A percentile compares a stretch with the other conserved stretches of the same genome.
Conservation (phyloP, 306 rosid genomes). For the Cucumis melo region DNA sequence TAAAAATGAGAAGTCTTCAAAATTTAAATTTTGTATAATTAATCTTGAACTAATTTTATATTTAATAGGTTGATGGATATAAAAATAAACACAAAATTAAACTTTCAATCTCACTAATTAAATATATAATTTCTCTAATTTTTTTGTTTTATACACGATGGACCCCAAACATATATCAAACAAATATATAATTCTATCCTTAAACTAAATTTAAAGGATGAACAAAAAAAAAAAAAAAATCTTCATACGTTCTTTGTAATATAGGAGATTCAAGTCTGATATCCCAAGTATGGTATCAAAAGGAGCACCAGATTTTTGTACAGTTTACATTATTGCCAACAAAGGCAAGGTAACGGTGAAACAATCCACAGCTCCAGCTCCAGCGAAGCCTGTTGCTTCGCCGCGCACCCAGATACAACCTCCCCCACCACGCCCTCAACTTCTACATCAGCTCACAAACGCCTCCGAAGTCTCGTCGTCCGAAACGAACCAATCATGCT, state of each 20-base stretch:
- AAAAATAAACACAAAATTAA: too few relatives aligned
- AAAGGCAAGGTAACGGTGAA: constrained; percentile 56
- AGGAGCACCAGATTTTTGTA: constrained; percentile 56
- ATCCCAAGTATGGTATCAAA: constrained; percentile 43
- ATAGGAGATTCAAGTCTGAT: constrained; percentile 63
- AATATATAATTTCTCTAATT: too few relatives aligned
- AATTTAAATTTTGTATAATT: too few relatives aligned
- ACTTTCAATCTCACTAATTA: too few relatives aligned
- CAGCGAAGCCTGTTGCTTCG: constrained; percentile 13
- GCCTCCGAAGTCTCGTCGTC: background rate
- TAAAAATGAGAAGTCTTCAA: too few relatives aligned
- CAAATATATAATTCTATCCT: too few relatives aligned
- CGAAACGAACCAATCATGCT: background rate
- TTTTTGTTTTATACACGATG: too few relatives aligned
- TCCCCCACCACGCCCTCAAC: constrained; percentile 9
- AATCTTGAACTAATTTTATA: too few relatives aligned
- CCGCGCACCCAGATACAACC: background rate
- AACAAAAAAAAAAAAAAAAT: background rate
- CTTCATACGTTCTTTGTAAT: background rate
- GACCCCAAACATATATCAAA: too few relatives aligned
- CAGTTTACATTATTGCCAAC: constrained; percentile 44
- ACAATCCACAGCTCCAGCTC: constrained; percentile 23
- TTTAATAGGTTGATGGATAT: too few relatives aligned
- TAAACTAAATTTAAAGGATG: background rate
- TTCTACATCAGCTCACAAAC: background rate